Evolutionary conservation across 768 basidiomycete genomes (phyloP).

Genomic region (Inosperma sp.): DNA sequence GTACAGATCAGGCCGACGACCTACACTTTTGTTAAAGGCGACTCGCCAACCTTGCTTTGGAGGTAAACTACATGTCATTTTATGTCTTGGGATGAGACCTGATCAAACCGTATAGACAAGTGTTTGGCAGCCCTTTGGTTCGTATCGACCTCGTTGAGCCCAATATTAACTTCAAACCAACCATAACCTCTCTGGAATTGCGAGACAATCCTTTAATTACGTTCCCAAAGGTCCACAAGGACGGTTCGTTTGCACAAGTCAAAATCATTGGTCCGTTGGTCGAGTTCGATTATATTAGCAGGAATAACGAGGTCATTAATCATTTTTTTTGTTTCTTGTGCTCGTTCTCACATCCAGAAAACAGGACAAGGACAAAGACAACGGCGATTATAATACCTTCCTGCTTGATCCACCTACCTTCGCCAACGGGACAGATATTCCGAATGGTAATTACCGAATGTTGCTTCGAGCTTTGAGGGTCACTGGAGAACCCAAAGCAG

Average conservation of each 20-base stretch:
- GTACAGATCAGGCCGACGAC: constrained; percentile 37
- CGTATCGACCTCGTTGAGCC: constrained; percentile 46
- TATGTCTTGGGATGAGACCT: no score
- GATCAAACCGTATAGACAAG: no score
- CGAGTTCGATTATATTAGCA: constrained; percentile 42
- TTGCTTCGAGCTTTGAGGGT: constrained; percentile 40
- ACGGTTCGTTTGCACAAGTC: constrained; percentile 37
- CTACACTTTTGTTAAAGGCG: constrained; percentile 42
- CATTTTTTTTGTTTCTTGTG: no score
- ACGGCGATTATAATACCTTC: no score
- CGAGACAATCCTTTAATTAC: constrained; percentile 33
- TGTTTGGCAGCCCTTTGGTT: constrained; percentile 47
- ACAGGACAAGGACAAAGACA: no score
- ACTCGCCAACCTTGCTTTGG: constrained; percentile 38
- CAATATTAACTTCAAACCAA: constrained; percentile 37
- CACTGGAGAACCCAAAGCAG: constrained; percentile 38
- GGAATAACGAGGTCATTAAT: constrained; percentile 41
- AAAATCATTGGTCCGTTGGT: constrained; percentile 45
- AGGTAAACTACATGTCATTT: no score
- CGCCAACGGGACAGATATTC: constrained; percentile 41
- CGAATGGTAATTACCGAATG: constrained; percentile 39
- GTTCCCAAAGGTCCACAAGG: constrained; percentile 38
- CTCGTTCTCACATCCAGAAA: no score
- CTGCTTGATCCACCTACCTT: no score
- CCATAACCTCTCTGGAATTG: constrained; percentile 33